phyloP scores from a whole-genome alignment of 2,329 filamentous ascomycete species.

The Lecanicillium sp. region DNA sequence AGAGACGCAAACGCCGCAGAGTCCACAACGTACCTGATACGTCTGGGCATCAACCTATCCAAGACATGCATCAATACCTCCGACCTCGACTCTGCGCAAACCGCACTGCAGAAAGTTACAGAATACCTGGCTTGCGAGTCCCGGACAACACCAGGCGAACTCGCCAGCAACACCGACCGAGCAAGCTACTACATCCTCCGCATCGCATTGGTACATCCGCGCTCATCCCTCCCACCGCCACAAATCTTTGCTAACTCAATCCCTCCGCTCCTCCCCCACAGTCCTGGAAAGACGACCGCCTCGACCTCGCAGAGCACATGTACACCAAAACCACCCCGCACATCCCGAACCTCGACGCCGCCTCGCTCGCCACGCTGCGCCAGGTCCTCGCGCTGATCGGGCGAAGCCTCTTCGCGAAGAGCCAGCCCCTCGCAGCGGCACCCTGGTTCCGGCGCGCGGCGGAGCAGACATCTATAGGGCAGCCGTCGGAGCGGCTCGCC shows the following conservation, averaged over 20 bases:
- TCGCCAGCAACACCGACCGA: neutral
- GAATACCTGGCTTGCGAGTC: conserved; percentile 36
- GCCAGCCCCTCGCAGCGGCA: neutral
- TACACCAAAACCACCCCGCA: conserved; percentile 49
- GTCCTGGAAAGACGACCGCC: conserved; percentile 67
- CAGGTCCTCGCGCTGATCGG: neutral
- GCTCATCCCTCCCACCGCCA: conserved; percentile 7
- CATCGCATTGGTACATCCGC: conserved; percentile 53
- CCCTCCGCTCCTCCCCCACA: too few relatives aligned
- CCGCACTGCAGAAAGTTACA: conserved; percentile 58
- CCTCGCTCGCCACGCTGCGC: neutral
- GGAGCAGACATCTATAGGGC: neutral
- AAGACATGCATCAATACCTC: conserved; percentile 40
- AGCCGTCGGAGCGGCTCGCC: neutral
- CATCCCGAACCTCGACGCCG: neutral
- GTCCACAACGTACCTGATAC: conserved; percentile 49
- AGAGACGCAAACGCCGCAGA: neutral
- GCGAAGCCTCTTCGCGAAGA: neutral
- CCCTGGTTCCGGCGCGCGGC: conserved; percentile 5
- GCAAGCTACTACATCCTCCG: conserved; percentile 35
- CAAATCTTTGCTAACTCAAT: neutral
- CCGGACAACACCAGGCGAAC: too few relatives aligned
- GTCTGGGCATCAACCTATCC: conserved; percentile 63
- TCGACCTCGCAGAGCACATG: conserved; percentile 75
- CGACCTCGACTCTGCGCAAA: conserved; percentile 52